Percentiles rank a stretch among this genome's conserved stretches.
Evolutionary conservation across 2,329 filamentous ascomycete genomes (phyloP).

Genomic region (Tricladium varicosporioides): DNA sequence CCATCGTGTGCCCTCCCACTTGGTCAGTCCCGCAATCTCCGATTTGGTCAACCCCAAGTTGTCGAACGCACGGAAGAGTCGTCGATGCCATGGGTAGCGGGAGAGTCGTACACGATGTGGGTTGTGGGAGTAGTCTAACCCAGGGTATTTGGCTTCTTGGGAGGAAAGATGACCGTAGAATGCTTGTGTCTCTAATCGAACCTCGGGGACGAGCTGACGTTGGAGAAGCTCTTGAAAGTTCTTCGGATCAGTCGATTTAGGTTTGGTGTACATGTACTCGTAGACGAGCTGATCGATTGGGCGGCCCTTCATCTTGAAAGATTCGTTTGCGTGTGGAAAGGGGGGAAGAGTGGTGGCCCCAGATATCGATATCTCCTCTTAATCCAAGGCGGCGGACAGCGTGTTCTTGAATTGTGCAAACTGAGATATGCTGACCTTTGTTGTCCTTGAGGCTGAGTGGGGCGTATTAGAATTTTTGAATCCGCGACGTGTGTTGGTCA

Average conservation of each 20-base stretch:
- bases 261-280: conserved; percentile 69
- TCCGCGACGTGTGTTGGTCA: conserved; percentile 8
- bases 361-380: conserved; percentile 10
- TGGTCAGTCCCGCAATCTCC: conserved; percentile 71
- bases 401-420: not conserved
- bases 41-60: conserved; percentile 62
- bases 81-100: conserved; percentile 73
- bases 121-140: conserved; percentile 71
- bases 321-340: not conserved
- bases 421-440: not conserved
- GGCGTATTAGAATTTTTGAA: conserved; percentile 11
- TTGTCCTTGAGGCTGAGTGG: conserved; percentile 5
- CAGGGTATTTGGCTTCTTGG: conserved; percentile 77
- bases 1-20: conserved; percentile 83
- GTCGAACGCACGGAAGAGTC: conserved; percentile 76
- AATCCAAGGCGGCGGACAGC: conserved; percentile 14
- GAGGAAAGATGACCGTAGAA: conserved; percentile 80
- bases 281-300: conserved; percentile 72
- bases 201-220: conserved; percentile 68
- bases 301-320: conserved; percentile 63
- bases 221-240: conserved; percentile 70
- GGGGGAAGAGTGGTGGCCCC: conserved; percentile 9
- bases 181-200: conserved; percentile 68
- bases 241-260: conserved; percentile 64
- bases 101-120: conserved; percentile 76